These are phyloP conservation scores for Amaranthus palmeri DNA, from an alignment of 148 eudicot genomes.

Conservation along the genomic window DNA sequence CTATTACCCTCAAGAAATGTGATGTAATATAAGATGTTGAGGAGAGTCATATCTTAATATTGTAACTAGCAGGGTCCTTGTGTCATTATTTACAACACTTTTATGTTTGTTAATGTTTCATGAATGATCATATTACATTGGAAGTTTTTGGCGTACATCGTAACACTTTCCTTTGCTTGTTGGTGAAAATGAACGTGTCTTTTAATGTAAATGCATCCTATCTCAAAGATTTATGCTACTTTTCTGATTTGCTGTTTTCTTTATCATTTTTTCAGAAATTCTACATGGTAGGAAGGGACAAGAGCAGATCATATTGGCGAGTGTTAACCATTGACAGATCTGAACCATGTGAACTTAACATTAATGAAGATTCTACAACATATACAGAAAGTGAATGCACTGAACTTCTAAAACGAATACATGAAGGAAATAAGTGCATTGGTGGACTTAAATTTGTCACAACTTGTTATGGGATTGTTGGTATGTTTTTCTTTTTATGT, in stretches of 20 bases:
- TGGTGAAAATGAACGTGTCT: background rate
- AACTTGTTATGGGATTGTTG: constrained; percentile 84
- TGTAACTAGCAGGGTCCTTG: too few relatives aligned
- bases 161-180: background rate
- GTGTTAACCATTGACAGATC: constrained; percentile 76
- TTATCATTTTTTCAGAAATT: constrained; percentile 49
- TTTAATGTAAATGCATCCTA: background rate
- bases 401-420: constrained; percentile 71
- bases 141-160: background rate
- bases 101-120: too few relatives aligned
- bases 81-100: too few relatives aligned
- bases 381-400: constrained; percentile 71
- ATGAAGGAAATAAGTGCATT: constrained; percentile 80
- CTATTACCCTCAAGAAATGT: background rate
- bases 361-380: constrained; percentile 70
- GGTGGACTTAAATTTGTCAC: constrained; percentile 92
- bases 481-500: constrained; percentile 32
- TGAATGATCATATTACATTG: background rate
- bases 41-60: background rate
- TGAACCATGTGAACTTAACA: constrained; percentile 70
- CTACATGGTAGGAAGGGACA: constrained; percentile 88
- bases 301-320: constrained; percentile 79
- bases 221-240: background rate
- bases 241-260: constrained; percentile 14
- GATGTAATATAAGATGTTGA: background rate